Base-by-base conservation (phyloP, 2,329 filamentous ascomycete species). In the Didymella pomorum region DNA sequence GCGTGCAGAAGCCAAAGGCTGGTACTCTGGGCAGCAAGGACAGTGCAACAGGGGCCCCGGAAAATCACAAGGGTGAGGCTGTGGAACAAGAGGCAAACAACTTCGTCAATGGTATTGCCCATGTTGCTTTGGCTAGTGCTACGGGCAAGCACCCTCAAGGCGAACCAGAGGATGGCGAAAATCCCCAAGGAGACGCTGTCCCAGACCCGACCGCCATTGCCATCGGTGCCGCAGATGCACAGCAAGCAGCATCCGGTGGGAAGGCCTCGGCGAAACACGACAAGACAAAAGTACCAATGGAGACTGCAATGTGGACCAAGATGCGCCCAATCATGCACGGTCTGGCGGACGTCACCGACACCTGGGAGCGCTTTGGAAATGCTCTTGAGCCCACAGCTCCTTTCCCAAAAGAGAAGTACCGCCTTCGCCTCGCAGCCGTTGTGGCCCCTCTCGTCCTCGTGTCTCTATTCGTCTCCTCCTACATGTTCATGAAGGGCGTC, bases 61-160 rank as follows among this genome's bases (percentile, higher is more conserved):
- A 96, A 73, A 91, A 92, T 64, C 86, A 92, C 77, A 89, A 92
- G 71, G 92, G 92, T 25, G 91, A 95, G 73, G 90, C 91, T 0
- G 89, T 92, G 1, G 92, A 96, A 73, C 86, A 90, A 60, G 92
- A 96, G 73, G 92, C 92, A 1, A 89, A 85, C 66, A 93, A 92
- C 71, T 89, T 96, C 61, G 88, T 95, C 58, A 89, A 88, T 52
- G 86, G 88, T 31, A 87, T 95, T 51, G 86, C 88, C 9, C 84
- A 86, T 28, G 86, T 95, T 5, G 88, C 90, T 1, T 78, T 94
- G 18, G 89, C 88, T 46, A 91, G 89, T 65, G 91, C 90, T 2
- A 87, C 88, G 0, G 91, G 91, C 1, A 92, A 93, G 71, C 87
- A 93, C 62, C 89, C 90, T 0, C 86, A 90, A 71, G 83, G 81